phyloP scores from a whole-genome alignment of 441 rosid genomes.

The Gossypium davidsonii region DNA sequence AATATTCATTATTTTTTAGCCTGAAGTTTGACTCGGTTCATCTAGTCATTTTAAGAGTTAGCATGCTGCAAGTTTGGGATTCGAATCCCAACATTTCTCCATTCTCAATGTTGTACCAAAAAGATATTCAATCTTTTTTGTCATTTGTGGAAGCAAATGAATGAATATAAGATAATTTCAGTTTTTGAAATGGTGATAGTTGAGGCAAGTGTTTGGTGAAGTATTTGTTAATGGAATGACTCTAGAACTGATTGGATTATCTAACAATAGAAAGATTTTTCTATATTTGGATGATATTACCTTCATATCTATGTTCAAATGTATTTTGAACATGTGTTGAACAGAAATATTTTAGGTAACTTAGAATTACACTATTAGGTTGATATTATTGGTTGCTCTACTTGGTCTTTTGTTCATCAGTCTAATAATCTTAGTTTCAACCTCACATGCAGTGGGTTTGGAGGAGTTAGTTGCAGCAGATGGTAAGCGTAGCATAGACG shows the following conservation, averaged over 20 bases:
- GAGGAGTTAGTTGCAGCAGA: slow-evolving; percentile 48
- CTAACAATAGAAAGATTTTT: background rate
- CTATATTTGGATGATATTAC: background rate
- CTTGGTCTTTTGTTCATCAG: background rate
- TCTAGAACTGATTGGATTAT: background rate
- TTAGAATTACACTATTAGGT: too few species aligned
- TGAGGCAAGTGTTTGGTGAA: background rate
- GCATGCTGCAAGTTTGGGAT: background rate
- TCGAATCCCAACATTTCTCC: background rate
- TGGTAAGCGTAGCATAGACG: slow-evolving; percentile 41
- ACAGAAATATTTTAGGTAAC: background rate
- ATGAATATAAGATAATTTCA: background rate
- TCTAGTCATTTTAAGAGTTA: background rate
- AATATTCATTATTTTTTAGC: background rate
- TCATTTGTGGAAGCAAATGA: background rate
- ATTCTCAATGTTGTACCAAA: background rate
- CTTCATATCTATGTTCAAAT: background rate
- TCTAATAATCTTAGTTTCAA: background rate
- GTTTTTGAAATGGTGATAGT: background rate
- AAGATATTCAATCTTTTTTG: background rate
- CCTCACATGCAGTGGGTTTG: slow-evolving; percentile 32
- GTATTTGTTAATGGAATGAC: background rate
- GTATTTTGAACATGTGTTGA: background rate
- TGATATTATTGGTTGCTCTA: background rate
- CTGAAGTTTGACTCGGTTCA: background rate